Percentiles rank a stretch among this genome's conserved stretches.
phyloP scores from a whole-genome alignment of 1,284 basidiomycete genomes.

The Boletellus deceptivus region DNA sequence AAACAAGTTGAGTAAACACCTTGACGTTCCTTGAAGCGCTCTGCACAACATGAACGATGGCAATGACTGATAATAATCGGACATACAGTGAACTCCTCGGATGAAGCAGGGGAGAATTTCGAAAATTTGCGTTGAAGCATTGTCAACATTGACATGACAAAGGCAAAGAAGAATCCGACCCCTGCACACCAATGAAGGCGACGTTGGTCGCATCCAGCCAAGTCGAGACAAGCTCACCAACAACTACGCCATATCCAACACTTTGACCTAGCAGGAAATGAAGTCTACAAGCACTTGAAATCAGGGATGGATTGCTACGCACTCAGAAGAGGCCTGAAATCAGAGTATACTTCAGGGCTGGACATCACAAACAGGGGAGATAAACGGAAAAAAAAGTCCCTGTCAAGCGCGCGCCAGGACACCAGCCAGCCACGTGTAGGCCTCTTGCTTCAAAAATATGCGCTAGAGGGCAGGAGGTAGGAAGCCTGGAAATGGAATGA shows the following conservation, averaged over 20 bases:
- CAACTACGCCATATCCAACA: slow-evolving; percentile 50
- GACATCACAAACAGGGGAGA: slow-evolving; percentile 13
- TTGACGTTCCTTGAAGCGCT: slow-evolving; percentile 50
- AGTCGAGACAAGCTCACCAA: slow-evolving; percentile 33
- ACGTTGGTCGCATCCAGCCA: background rate
- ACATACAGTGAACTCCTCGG: slow-evolving; percentile 55
- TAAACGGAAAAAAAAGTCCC: background rate
- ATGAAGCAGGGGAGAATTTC: slow-evolving; percentile 44
- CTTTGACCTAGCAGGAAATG: slow-evolving; percentile 35
- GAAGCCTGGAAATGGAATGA: no score
- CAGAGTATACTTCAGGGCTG: slow-evolving; percentile 18
- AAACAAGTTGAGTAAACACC: slow-evolving; percentile 21
- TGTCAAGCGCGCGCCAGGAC: background rate
- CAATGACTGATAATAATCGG: background rate
- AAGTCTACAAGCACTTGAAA: background rate
- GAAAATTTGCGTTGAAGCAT: slow-evolving; percentile 48
- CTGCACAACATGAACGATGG: slow-evolving; percentile 15
- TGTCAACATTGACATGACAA: slow-evolving; percentile 46
- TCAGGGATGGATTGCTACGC: background rate
- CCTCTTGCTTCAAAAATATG: slow-evolving; percentile 13
- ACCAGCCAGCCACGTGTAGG: slow-evolving; percentile 1
- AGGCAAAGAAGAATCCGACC: slow-evolving; percentile 51
- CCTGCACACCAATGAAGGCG: slow-evolving; percentile 27
- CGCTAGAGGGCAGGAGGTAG: slow-evolving; percentile 10
- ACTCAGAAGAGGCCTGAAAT: slow-evolving; percentile 27